phyloP scores from a whole-genome alignment of 1,139 yeast species.

The Candida anutae region DNA sequence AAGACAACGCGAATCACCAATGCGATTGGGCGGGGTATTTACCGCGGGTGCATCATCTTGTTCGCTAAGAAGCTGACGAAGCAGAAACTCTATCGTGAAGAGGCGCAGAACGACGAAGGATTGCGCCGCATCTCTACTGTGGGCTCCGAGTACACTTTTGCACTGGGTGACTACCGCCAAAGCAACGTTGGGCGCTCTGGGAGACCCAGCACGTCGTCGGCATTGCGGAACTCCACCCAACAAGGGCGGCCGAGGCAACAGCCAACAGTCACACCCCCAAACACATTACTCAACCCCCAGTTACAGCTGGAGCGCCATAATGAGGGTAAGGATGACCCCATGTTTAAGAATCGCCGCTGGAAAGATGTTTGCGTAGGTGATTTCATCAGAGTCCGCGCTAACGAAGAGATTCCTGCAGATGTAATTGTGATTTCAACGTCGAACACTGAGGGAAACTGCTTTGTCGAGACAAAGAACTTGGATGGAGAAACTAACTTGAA shows the following conservation, averaged over 20 bases:
- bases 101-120: constrained; percentile 20
- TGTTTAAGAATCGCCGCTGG: constrained; percentile 73
- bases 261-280: constrained; percentile 6
- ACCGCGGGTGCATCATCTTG: constrained; percentile 14
- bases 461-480: constrained; percentile 86
- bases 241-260: constrained; percentile 4
- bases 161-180: too few species aligned
- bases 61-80: constrained; percentile 25
- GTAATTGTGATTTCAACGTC: constrained; percentile 71
- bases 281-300: constrained; percentile 29
- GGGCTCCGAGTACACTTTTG: constrained; percentile 28
- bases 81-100: constrained; percentile 19
- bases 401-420: constrained; percentile 95
- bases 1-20: constrained; percentile 20
- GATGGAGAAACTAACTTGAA: constrained; percentile 96
- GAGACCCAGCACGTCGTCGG: constrained; percentile 4
- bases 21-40: constrained; percentile 13
- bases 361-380: constrained; percentile 88
- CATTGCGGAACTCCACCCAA: constrained; percentile 4
- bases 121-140: constrained; percentile 35
- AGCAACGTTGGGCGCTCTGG: neutral
- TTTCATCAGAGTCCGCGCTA: constrained; percentile 70
- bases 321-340: constrained; percentile 20
- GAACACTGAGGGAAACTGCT: constrained; percentile 86
- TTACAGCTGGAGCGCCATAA: constrained; percentile 9